phyloP scores from a whole-genome alignment of 345 rosid species.

The Arabidopsis arenosa region DNA sequence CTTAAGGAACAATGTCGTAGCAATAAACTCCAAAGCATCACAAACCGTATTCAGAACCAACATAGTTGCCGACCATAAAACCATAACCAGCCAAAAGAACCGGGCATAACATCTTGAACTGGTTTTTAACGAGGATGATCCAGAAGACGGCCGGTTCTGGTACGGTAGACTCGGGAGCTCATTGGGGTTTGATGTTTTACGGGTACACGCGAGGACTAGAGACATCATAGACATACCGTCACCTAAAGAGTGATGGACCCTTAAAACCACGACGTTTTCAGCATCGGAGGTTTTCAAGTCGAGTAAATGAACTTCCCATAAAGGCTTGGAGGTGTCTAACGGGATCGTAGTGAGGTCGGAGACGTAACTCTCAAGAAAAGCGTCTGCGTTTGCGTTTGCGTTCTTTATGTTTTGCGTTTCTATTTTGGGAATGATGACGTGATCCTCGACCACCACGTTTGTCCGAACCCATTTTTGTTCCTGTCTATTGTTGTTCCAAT shows the following conservation, averaged over 20 bases:
- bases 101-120: slow-evolving; percentile 14
- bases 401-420: slow-evolving; percentile 46
- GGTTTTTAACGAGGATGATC: not conserved
- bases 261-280: slow-evolving; percentile 47
- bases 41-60: slow-evolving; percentile 56
- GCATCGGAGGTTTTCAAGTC: slow-evolving; percentile 42
- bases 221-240: slow-evolving; percentile 63
- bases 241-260: slow-evolving; percentile 59
- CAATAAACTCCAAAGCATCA: slow-evolving; percentile 53
- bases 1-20: slow-evolving; percentile 50
- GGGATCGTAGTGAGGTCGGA: slow-evolving; percentile 57
- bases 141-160: slow-evolving; percentile 4
- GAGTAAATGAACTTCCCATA: slow-evolving; percentile 74
- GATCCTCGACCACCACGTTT: slow-evolving; percentile 57
- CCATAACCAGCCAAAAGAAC: slow-evolving; percentile 45
- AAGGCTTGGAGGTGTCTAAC: slow-evolving; percentile 61
- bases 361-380: slow-evolving; percentile 60
- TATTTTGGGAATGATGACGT: slow-evolving; percentile 52
- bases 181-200: slow-evolving; percentile 57
- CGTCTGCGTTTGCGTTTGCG: slow-evolving; percentile 45
- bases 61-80: slow-evolving; percentile 45
- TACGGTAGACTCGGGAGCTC: slow-evolving; percentile 61
- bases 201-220: slow-evolving; percentile 51
- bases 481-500: slow-evolving; percentile 31
- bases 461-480: slow-evolving; percentile 62